These are phyloP conservation scores for Coprinellus micaceus DNA, from an alignment of 768 basidiomycete species.

Conservation along the genomic window DNA sequence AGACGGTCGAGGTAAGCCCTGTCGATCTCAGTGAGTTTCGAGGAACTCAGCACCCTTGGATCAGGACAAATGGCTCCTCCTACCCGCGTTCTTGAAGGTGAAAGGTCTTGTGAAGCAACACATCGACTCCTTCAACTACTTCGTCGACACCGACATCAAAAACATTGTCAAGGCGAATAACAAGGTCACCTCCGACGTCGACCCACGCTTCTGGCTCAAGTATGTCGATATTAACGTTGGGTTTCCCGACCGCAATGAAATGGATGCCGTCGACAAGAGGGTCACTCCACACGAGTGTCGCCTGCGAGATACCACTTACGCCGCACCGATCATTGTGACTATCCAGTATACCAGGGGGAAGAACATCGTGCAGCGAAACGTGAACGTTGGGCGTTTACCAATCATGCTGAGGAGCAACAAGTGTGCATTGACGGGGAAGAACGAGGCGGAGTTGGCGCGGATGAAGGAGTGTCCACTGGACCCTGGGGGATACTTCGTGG, in stretches of 20 bases:
- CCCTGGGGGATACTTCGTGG: constrained; percentile 99
- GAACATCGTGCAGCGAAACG: constrained; percentile 81
- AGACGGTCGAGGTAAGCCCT: constrained; percentile 78
- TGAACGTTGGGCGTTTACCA: constrained; percentile 87
- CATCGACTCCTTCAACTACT: constrained; percentile 98
- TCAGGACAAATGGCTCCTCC: constrained; percentile 97
- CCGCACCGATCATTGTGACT: constrained; percentile 88
- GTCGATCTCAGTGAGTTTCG: neutral
- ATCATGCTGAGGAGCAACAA: constrained; percentile 97
- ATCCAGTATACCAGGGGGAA: constrained; percentile 93
- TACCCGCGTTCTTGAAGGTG: constrained; percentile 94
- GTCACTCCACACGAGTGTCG: constrained; percentile 98
- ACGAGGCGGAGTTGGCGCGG: constrained; percentile 78
- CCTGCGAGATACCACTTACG: constrained; percentile 91
- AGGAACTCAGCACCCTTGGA: constrained; percentile 2
- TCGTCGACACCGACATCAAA: constrained; percentile 95
- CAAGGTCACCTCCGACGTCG: constrained; percentile 94
- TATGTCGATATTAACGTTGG: constrained; percentile 95
- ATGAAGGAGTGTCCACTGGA: constrained; percentile 98
- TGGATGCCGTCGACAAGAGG: constrained; percentile 68
- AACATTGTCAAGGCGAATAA: constrained; percentile 93
- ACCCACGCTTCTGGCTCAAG: constrained; percentile 94
- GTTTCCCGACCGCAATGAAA: constrained; percentile 85
- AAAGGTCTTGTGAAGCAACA: constrained; percentile 99
- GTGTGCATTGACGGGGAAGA: constrained; percentile 80